Conservation (phyloP, 2,329 filamentous ascomycete genomes). For the Colletotrichum incanum region DNA sequence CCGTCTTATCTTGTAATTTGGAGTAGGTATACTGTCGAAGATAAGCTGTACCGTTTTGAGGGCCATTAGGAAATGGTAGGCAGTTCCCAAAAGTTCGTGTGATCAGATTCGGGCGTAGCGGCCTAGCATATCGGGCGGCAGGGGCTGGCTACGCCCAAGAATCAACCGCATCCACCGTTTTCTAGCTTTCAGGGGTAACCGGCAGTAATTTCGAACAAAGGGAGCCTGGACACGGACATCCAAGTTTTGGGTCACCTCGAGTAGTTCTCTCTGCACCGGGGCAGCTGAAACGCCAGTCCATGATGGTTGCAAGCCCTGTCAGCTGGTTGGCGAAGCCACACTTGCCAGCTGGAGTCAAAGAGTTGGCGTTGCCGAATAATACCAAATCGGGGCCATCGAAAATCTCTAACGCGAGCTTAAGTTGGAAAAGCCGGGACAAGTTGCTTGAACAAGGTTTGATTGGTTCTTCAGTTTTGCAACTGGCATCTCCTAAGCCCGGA, state of each 20-base stretch:
- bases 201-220: too few species aligned
- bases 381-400: background rate
- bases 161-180: background rate
- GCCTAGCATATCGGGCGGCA: background rate
- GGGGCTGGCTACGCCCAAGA: background rate
- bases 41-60: background rate
- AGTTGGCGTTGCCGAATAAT: background rate
- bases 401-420: background rate
- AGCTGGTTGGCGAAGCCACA: background rate
- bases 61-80: background rate
- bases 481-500: background rate
- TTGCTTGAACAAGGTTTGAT: background rate
- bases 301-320: background rate
- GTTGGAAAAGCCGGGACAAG: background rate
- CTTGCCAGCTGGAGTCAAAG: background rate
- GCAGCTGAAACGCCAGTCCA: background rate
- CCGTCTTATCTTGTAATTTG: background rate
- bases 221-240: background rate
- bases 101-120: background rate
- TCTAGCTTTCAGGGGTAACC: background rate
- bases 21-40: background rate
- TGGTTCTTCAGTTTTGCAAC: too few species aligned
- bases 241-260: background rate
- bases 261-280: background rate
- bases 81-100: background rate